phyloP scores from a whole-genome alignment of 2,329 filamentous ascomycete genomes.

The Xylaria multiplex region DNA sequence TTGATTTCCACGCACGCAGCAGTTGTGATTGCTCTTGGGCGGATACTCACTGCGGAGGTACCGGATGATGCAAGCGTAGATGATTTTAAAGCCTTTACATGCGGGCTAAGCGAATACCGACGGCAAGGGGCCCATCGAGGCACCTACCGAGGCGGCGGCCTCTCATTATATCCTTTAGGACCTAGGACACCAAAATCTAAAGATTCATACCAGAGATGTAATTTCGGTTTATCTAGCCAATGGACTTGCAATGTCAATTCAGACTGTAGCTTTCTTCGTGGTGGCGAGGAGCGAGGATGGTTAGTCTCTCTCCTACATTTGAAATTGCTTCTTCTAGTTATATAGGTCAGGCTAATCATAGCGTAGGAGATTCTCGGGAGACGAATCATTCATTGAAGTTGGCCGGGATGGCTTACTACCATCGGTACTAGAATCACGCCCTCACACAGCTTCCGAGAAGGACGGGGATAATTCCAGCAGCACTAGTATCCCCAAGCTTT shows the following conservation, averaged over 20 bases:
- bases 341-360: slow-evolving; percentile 32
- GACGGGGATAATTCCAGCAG: not conserved
- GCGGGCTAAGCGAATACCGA: slow-evolving; percentile 75
- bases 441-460: slow-evolving; percentile 39
- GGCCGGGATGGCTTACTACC: slow-evolving; percentile 40
- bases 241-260: slow-evolving; percentile 86
- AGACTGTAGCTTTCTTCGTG: slow-evolving; percentile 82
- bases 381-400: slow-evolving; percentile 52
- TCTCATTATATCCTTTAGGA: slow-evolving; percentile 48
- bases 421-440: slow-evolving; percentile 38
- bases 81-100: slow-evolving; percentile 88
- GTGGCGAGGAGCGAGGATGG: slow-evolving; percentile 90
- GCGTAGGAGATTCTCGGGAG: slow-evolving; percentile 53
- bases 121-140: slow-evolving; percentile 38
- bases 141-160: slow-evolving; percentile 27
- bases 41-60: slow-evolving; percentile 81
- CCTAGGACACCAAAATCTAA: slow-evolving; percentile 37
- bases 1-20: slow-evolving; percentile 92
- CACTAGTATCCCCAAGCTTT: slow-evolving; percentile 32
- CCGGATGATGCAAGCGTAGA: slow-evolving; percentile 76
- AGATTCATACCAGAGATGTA: slow-evolving; percentile 57
- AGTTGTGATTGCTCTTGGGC: slow-evolving; percentile 84
- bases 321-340: slow-evolving; percentile 24
- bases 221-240: slow-evolving; percentile 72
- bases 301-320: slow-evolving; percentile 55